Percentiles rank a stretch among this genome's conserved stretches.
Evolutionary conservation across 2,329 filamentous ascomycete species (phyloP).

Genomic region (Fusarium pilosicola): DNA sequence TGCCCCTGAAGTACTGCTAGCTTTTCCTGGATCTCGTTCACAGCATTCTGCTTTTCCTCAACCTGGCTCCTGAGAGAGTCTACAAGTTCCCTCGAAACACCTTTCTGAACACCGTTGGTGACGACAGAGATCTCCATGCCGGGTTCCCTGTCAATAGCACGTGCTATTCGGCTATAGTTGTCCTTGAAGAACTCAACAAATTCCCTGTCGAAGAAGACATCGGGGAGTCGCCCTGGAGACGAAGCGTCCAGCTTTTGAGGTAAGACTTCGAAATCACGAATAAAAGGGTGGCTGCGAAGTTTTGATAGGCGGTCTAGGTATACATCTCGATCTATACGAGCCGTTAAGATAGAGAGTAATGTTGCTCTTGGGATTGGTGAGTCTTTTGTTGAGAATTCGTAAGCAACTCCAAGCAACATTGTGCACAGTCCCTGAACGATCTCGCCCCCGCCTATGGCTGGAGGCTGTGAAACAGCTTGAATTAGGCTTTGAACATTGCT

Average conservation of each 20-base stretch:
- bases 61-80: slow-evolving; percentile 84
- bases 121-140: slow-evolving; percentile 85
- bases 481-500: slow-evolving; percentile 90
- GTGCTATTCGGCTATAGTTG: slow-evolving; percentile 86
- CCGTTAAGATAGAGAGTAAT: slow-evolving; percentile 80
- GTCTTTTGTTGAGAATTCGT: slow-evolving; percentile 98
- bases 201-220: slow-evolving; percentile 84
- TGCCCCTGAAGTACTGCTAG: slow-evolving; percentile 60
- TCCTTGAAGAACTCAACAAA: slow-evolving; percentile 97
- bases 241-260: slow-evolving; percentile 71
- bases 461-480: slow-evolving; percentile 73
- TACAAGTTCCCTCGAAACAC: slow-evolving; percentile 92
- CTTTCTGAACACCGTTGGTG: slow-evolving; percentile 83
- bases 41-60: slow-evolving; percentile 71
- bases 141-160: slow-evolving; percentile 91
- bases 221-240: slow-evolving; percentile 67
- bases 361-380: slow-evolving; percentile 87
- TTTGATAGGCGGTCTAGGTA: slow-evolving; percentile 85
- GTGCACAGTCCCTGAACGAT: slow-evolving; percentile 85
- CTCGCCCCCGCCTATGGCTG: slow-evolving; percentile 66
- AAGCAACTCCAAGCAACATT: slow-evolving; percentile 85
- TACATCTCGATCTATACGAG: slow-evolving; percentile 83
- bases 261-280: slow-evolving; percentile 90
- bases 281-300: slow-evolving; percentile 78
- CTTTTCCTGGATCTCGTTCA: slow-evolving; percentile 60